phyloP scores from a whole-genome alignment of 495 filamentous ascomycete species.

The Aspergillus steynii region DNA sequence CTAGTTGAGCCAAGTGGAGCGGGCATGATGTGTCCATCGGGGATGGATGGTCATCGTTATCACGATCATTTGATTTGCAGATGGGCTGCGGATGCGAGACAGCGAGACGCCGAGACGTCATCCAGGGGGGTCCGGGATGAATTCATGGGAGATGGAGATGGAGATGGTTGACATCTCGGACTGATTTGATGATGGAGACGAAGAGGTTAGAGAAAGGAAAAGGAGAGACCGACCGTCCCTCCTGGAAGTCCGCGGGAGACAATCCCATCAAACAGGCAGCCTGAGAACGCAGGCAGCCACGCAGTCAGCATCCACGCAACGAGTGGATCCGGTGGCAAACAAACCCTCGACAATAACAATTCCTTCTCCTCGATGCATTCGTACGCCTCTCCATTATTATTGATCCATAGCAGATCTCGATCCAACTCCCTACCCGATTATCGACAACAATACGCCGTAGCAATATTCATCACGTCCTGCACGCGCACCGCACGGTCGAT shows the following conservation, averaged over 20 bases:
- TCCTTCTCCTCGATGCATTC: too few species aligned
- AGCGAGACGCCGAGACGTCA: not conserved
- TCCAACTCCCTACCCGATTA: not conserved
- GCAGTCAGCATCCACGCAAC: not conserved
- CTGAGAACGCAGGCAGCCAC: not conserved
- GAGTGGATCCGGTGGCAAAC: not conserved
- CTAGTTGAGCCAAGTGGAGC: not conserved
- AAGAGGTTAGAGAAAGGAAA: constrained; percentile 17
- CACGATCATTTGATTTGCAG: not conserved
- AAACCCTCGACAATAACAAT: too few species aligned
- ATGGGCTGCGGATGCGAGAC: not conserved
- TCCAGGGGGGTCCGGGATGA: too few species aligned
- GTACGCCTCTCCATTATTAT: too few species aligned
- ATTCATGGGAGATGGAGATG: not conserved
- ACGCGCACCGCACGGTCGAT: not conserved
- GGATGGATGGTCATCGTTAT: not conserved
- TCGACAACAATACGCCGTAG: too few species aligned
- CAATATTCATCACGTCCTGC: too few species aligned
- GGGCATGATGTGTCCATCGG: not conserved
- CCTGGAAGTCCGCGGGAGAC: not conserved
- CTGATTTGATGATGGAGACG: constrained; percentile 18
- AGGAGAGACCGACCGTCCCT: not conserved
- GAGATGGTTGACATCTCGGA: not conserved
- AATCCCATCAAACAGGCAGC: not conserved
- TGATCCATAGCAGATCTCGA: not conserved